These are phyloP conservation scores for Furcasterigmium furcatum DNA, from an alignment of 2,329 filamentous ascomycete species.

Conservation along the genomic window DNA sequence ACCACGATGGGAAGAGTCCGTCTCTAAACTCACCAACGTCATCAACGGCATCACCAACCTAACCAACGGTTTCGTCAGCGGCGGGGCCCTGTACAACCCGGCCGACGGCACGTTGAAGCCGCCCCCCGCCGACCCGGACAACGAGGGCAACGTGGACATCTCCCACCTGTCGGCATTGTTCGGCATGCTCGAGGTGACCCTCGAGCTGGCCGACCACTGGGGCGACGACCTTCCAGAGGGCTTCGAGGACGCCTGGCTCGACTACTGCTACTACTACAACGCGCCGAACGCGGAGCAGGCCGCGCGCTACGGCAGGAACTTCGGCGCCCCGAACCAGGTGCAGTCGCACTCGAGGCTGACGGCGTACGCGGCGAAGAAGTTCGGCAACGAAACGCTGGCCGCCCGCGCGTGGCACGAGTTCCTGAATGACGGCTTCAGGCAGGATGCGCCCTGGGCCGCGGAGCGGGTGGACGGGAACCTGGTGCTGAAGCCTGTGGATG, in stretches of 20 bases:
- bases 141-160: constrained; percentile 46
- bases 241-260: constrained; percentile 53
- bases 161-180: constrained; percentile 58
- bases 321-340: constrained; percentile 41
- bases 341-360: constrained; percentile 58
- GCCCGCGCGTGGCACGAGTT: constrained; percentile 53
- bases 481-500: constrained; percentile 45
- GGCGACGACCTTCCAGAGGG: constrained; percentile 39
- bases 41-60: constrained; percentile 49
- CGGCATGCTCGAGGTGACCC: constrained; percentile 54
- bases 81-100: constrained; percentile 48
- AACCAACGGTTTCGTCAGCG: constrained; percentile 57
- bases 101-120: constrained; percentile 45
- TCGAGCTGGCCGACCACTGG: constrained; percentile 50
- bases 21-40: constrained; percentile 43
- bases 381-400: constrained; percentile 43
- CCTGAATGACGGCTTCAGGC: constrained; percentile 41
- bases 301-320: constrained; percentile 47
- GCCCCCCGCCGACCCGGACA: constrained; percentile 48
- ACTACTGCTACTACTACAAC: constrained; percentile 58
- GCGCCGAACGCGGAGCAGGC: constrained; percentile 45
- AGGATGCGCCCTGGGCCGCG: constrained; percentile 29
- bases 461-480: constrained; percentile 36
- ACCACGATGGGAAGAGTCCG: constrained; percentile 48
- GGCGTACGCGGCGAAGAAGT: constrained; percentile 45